Conservation (phyloP, 1,139 yeast genomes). For the Pichia sorboxylosa region DNA sequence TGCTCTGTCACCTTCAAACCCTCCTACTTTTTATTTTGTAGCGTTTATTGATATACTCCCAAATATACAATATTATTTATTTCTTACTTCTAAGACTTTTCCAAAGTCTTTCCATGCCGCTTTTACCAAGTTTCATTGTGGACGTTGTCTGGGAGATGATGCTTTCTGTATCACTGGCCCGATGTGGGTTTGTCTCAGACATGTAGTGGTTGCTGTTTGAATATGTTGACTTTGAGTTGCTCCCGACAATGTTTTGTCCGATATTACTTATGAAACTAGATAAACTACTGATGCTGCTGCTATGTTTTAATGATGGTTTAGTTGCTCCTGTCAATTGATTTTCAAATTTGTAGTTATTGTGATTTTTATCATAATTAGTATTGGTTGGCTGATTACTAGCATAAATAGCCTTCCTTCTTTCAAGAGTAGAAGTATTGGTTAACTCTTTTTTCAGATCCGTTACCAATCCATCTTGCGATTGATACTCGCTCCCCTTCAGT, state of each 20-base stretch:
- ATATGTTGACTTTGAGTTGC: no score
- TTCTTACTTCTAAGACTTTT: constrained; percentile 1
- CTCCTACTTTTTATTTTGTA: no score
- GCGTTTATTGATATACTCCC: no score
- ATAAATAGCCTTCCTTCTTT: background rate
- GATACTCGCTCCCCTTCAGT: no score
- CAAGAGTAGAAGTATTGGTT: background rate
- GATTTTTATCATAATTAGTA: background rate
- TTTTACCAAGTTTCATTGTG: constrained; percentile 1
- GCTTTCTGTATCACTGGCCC: background rate
- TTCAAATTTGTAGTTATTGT: constrained; percentile 51
- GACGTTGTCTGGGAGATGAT: background rate
- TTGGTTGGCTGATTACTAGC: background rate
- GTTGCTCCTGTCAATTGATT: constrained; percentile 26
- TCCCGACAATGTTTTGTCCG: background rate
- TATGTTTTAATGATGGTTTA: constrained; percentile 35
- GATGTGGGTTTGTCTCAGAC: no score
- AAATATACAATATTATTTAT: no score
- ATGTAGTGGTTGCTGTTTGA: no score
- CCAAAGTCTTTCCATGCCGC: constrained; percentile 7
- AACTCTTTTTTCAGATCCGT: background rate
- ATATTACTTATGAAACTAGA: constrained; percentile 2
- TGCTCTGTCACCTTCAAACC: no score
- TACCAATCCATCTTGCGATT: no score
- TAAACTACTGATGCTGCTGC: constrained; percentile 66